Conservation (phyloP, 2,329 filamentous ascomycete genomes). For the Clonostachys sp. region DNA sequence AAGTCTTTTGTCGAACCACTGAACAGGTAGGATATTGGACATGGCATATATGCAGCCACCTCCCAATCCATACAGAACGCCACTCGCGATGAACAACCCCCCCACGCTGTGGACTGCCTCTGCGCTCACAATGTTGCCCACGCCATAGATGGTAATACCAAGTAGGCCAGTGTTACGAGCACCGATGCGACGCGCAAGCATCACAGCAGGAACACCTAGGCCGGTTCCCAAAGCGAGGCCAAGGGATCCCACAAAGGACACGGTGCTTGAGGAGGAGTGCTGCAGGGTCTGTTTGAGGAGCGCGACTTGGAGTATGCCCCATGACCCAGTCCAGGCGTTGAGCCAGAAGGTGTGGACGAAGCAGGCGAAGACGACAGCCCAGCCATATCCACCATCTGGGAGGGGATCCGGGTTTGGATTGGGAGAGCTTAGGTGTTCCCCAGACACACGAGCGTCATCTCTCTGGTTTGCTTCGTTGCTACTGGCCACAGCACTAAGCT, state of each 20-base stretch:
- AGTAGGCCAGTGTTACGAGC: not conserved
- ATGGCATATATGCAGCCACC: conserved; percentile 2
- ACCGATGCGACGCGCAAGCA: not conserved
- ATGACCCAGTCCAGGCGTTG: conserved; percentile 3
- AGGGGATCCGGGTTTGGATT: not conserved
- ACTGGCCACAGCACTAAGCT: too few species aligned
- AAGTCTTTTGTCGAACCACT: conserved; percentile 6
- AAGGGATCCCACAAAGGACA: conserved; percentile 5
- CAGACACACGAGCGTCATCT: too few species aligned
- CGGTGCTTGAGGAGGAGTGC: conserved; percentile 1
- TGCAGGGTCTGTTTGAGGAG: not conserved
- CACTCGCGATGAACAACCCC: conserved; percentile 1
- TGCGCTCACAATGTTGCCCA: conserved; percentile 1
- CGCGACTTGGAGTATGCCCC: conserved; percentile 4
- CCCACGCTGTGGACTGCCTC: conserved; percentile 1
- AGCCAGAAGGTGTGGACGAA: conserved; percentile 4
- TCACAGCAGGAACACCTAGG: not conserved
- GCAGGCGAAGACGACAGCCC: conserved; percentile 3
- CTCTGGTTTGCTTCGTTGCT: too few species aligned
- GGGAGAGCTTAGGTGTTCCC: too few species aligned
- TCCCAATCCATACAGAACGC: not conserved
- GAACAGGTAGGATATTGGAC: conserved; percentile 4
- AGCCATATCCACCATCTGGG: conserved; percentile 5
- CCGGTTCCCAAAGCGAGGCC: not conserved
- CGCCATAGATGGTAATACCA: not conserved